These are phyloP conservation scores for Ramularia collo-cygni DNA, from an alignment of 2,329 filamentous ascomycete species.

Conservation along the genomic window DNA sequence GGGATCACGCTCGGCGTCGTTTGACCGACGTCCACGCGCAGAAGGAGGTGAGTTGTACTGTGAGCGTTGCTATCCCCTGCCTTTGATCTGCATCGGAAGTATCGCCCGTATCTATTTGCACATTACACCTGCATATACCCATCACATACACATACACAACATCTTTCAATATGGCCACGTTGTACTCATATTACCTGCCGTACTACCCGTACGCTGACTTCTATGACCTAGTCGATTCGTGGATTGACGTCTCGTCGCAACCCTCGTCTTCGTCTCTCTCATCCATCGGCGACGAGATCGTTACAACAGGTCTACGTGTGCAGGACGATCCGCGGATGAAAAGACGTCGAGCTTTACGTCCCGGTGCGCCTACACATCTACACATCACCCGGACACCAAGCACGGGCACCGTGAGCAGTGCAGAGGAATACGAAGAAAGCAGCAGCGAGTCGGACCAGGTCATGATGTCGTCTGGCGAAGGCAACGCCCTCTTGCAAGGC, in stretches of 20 bases:
- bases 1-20: conserved; percentile 25
- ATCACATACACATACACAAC: conserved; percentile 2
- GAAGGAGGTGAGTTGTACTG: conserved; percentile 13
- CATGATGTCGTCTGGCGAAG: conserved; percentile 58
- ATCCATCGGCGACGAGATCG: conserved; percentile 76
- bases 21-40: conserved; percentile 24
- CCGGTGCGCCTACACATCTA: conserved; percentile 36
- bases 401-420: conserved; percentile 58
- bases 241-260: conserved; percentile 89
- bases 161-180: conserved; percentile 13
- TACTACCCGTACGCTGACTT: conserved; percentile 23
- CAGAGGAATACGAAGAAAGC: conserved; percentile 91
- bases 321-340: conserved; percentile 58
- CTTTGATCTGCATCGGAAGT: not conserved
- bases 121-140: not conserved
- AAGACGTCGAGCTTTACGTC: conserved; percentile 44
- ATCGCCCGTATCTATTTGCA: not conserved
- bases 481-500: conserved; percentile 22
- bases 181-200: conserved; percentile 18
- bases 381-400: conserved; percentile 41
- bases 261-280: conserved; percentile 91
- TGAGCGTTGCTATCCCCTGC: not conserved
- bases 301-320: conserved; percentile 78
- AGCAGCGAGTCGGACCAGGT: conserved; percentile 79
- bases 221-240: conserved; percentile 62